A percentile compares a stretch with the other conserved stretches of the same genome.
These are phyloP conservation scores for Hanseniaspora lachancei DNA, from an alignment of 805 yeast species.

Conservation along the genomic window DNA sequence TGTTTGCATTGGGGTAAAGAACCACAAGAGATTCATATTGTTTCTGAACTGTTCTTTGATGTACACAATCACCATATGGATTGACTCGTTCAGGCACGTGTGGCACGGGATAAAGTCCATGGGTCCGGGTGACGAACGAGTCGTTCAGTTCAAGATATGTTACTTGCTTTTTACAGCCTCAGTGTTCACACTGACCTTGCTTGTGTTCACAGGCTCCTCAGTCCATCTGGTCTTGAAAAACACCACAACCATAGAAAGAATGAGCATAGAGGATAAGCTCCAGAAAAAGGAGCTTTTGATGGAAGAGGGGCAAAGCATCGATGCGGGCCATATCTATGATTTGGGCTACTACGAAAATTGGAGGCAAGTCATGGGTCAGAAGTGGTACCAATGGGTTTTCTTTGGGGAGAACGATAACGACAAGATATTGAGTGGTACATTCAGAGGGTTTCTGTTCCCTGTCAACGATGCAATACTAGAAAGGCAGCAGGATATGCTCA, in stretches of 20 bases:
- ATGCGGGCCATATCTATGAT: slow-evolving; percentile 46
- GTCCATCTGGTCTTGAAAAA: slow-evolving; percentile 49
- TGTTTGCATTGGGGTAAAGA: slow-evolving; percentile 67
- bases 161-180: slow-evolving; percentile 43
- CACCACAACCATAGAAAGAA: slow-evolving; percentile 70
- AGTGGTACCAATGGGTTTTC: slow-evolving; percentile 54
- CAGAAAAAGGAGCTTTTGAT: slow-evolving; percentile 29
- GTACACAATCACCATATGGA: slow-evolving; percentile 34
- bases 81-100: slow-evolving; percentile 2
- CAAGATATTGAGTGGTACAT: slow-evolving; percentile 22
- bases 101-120: slow-evolving; percentile 19
- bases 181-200: slow-evolving; percentile 43
- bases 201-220: slow-evolving; percentile 44
- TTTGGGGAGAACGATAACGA: slow-evolving; percentile 34
- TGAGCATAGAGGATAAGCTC: slow-evolving; percentile 39
- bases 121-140: slow-evolving; percentile 36
- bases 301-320: slow-evolving; percentile 25
- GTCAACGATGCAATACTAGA: slow-evolving; percentile 28
- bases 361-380: slow-evolving; percentile 58
- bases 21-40: slow-evolving; percentile 70
- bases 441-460: slow-evolving; percentile 41
- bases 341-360: slow-evolving; percentile 55
- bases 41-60: slow-evolving; percentile 44
- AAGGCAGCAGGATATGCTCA: slow-evolving; percentile 22
- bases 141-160: slow-evolving; percentile 41